These are phyloP conservation scores for Coelastrella sp. DNA, from an alignment of 139 green algal species.

Conservation along the genomic window DNA sequence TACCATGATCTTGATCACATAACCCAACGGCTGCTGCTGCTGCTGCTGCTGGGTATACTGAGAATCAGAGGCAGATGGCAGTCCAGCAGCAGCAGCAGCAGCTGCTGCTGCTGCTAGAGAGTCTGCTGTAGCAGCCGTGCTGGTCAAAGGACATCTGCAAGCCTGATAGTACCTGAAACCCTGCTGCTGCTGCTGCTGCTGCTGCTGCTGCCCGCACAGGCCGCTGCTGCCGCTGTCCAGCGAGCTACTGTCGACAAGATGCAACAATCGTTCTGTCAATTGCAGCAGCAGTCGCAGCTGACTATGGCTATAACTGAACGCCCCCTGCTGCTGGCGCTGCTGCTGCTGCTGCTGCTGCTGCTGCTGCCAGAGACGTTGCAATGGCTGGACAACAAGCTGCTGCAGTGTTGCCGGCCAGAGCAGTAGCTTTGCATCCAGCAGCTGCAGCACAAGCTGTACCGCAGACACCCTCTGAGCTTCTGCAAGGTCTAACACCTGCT, in stretches of 20 bases:
- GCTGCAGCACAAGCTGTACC: constrained; percentile 37
- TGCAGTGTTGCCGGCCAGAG: background rate
- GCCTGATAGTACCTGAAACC: background rate
- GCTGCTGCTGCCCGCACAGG: background rate
- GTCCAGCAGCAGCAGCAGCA: background rate
- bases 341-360: background rate
- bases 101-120: background rate
- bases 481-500: constrained; percentile 20
- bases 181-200: background rate
- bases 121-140: background rate
- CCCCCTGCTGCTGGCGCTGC: background rate
- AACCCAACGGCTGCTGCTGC: background rate
- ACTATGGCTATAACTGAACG: background rate
- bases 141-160: background rate
- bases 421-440: constrained; percentile 14
- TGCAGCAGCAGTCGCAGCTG: constrained; percentile 13
- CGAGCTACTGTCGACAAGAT: background rate
- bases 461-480: constrained; percentile 6
- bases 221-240: background rate
- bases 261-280: background rate
- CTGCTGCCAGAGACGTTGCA: constrained; percentile 5
- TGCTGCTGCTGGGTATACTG: background rate
- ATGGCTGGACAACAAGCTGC: background rate
- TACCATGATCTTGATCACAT: background rate
- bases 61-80: background rate